Conservation (phyloP, 2,329 filamentous ascomycete species). For the Paraconiothyrium brasiliense region DNA sequence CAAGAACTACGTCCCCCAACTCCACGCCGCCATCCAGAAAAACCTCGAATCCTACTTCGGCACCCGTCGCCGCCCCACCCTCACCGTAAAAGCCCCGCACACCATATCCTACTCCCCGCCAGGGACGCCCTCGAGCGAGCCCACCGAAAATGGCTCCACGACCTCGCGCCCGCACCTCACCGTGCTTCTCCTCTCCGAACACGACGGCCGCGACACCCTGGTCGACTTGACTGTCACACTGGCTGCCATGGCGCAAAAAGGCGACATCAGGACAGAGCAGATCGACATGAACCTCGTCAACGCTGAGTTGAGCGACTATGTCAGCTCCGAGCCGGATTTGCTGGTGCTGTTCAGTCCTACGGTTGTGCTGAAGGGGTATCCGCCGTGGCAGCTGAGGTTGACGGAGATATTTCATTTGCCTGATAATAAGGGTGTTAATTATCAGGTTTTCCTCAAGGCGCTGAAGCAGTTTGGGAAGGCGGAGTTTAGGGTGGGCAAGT, state of each 20-base stretch:
- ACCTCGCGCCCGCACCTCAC: conserved; percentile 58
- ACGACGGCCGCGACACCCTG: conserved; percentile 91
- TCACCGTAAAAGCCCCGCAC: conserved; percentile 78
- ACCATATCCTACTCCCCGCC: conserved; percentile 66
- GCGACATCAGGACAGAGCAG: conserved; percentile 81
- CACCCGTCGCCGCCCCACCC: conserved; percentile 68
- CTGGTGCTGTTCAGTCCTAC: conserved; percentile 86
- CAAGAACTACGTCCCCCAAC: conserved; percentile 87
- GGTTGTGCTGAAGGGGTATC: conserved; percentile 88
- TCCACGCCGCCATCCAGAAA: conserved; percentile 79
- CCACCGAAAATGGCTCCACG: conserved; percentile 31
- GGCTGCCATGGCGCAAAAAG: conserved; percentile 91
- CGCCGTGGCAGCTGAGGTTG: conserved; percentile 93
- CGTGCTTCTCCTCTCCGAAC: conserved; percentile 82
- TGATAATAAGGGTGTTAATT: conserved; percentile 85
- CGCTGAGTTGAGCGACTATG: conserved; percentile 78
- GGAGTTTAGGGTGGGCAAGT: conserved; percentile 84
- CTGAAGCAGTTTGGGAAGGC: conserved; percentile 86
- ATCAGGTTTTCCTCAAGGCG: conserved; percentile 89
- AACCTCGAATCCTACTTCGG: conserved; percentile 92
- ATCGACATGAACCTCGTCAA: conserved; percentile 89
- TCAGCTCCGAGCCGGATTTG: conserved; percentile 90
- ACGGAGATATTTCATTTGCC: conserved; percentile 86
- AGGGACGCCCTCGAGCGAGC: conserved; percentile 52
- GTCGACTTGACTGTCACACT: conserved; percentile 96